Conservation (phyloP, 768 basidiomycete genomes). For the Kondoa subrosea region DNA sequence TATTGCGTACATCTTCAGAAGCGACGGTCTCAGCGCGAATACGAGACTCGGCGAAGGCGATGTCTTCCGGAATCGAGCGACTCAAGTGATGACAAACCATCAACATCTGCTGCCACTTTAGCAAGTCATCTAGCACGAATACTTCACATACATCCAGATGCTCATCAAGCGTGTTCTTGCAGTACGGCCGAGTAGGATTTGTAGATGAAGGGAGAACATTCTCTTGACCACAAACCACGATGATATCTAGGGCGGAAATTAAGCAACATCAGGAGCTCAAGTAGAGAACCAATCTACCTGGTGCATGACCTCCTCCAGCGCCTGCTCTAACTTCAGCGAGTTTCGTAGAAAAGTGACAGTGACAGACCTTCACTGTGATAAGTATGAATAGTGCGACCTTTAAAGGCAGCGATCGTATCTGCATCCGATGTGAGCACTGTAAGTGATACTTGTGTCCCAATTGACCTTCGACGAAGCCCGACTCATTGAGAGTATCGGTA, state of each 20-base stretch:
- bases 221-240: slow-evolving; percentile 74
- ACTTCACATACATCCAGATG: slow-evolving; percentile 65
- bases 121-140: background rate
- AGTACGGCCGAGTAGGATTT: slow-evolving; percentile 85
- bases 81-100: slow-evolving; percentile 42
- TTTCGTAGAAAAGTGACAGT: slow-evolving; percentile 31
- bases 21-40: slow-evolving; percentile 94
- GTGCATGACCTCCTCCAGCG: background rate
- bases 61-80: slow-evolving; percentile 61
- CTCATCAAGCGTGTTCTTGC: slow-evolving; percentile 81
- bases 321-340: background rate
- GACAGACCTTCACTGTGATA: slow-evolving; percentile 95
- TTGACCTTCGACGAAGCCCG: slow-evolving; percentile 82
- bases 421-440: slow-evolving; percentile 16
- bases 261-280: too few species aligned
- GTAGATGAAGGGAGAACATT: slow-evolving; percentile 94
- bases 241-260: slow-evolving; percentile 94
- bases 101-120: slow-evolving; percentile 56
- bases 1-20: slow-evolving; percentile 94
- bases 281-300: too few species aligned
- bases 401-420: slow-evolving; percentile 82
- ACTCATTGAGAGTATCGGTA: slow-evolving; percentile 92
- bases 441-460: background rate
- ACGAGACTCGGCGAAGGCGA: slow-evolving; percentile 89
- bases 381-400: slow-evolving; percentile 78